Conservation (phyloP, 169 alveolate genomes). For the Plasmodium vivax region DNA sequence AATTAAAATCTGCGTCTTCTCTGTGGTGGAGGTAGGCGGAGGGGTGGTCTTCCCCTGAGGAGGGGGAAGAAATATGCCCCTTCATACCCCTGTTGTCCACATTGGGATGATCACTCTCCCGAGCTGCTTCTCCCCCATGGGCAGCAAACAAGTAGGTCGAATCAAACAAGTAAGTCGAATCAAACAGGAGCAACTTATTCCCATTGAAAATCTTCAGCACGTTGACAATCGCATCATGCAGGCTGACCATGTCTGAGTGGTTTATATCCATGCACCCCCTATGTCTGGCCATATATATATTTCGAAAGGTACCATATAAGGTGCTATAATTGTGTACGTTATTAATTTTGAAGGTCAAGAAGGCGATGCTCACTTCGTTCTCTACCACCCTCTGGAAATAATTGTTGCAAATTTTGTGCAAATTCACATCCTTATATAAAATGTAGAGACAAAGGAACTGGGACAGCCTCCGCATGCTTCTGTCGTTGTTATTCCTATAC, state of each 20-base stretch:
- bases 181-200: conserved; percentile 36
- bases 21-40: not conserved
- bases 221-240: conserved; percentile 26
- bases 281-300: conserved; percentile 68
- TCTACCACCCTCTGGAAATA: conserved; percentile 35
- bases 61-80: too few relatives aligned
- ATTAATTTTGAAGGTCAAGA: conserved; percentile 34
- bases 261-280: conserved; percentile 62
- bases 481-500: conserved; percentile 89
- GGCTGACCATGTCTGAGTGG: conserved; percentile 30
- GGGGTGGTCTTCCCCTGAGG: not conserved
- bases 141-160: not conserved
- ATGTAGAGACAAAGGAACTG: conserved; percentile 81
- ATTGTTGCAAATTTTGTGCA: conserved; percentile 45
- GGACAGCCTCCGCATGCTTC: conserved; percentile 91
- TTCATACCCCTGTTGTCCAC: too few relatives aligned
- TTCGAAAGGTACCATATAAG: conserved; percentile 39
- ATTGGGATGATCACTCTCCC: not conserved
- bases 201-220: conserved; percentile 43
- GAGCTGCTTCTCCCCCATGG: not conserved
- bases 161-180: conserved; percentile 24
- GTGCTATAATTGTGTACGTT: conserved; percentile 34
- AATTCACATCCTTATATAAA: conserved; percentile 50
- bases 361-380: conserved; percentile 66
- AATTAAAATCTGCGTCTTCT: not conserved